phyloP scores from a whole-genome alignment of 495 filamentous ascomycete genomes.

The Hypomontagnella submonticulosa region DNA sequence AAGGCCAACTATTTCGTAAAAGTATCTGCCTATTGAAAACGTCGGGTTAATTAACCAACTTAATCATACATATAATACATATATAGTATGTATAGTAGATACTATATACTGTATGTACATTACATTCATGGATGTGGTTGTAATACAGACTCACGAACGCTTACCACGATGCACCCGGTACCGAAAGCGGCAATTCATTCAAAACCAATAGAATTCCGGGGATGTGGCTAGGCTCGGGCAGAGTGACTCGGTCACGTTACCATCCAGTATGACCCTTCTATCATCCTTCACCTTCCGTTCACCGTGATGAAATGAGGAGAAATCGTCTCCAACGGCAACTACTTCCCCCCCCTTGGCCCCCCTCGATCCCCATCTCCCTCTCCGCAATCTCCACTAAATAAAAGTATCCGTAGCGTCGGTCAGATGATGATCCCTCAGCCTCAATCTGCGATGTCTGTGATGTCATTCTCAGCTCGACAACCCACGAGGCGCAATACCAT shows the following conservation, averaged over 20 bases:
- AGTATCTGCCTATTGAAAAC: neutral
- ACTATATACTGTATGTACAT: neutral
- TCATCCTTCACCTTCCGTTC: slow-evolving; percentile 30
- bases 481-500: slow-evolving; percentile 6
- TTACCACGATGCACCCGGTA: slow-evolving; percentile 18
- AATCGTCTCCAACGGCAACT: neutral
- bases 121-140: neutral
- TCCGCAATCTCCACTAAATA: slow-evolving; percentile 42
- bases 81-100: neutral
- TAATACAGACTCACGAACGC: slow-evolving; percentile 2
- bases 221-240: slow-evolving; percentile 30
- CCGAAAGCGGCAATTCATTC: slow-evolving; percentile 26
- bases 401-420: slow-evolving; percentile 21
- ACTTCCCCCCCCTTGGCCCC: neutral
- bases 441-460: slow-evolving; percentile 30
- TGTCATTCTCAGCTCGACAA: slow-evolving; percentile 42
- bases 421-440: slow-evolving; percentile 41
- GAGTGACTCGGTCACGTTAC: slow-evolving; percentile 39
- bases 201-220: slow-evolving; percentile 20
- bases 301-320: slow-evolving; percentile 34
- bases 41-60: too few relatives aligned
- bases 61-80: neutral
- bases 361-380: slow-evolving; percentile 12
- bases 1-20: neutral
- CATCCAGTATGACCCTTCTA: slow-evolving; percentile 28